Evolutionary conservation across 805 yeast species (phyloP), one percentile per base, ranked within the genome.

Genomic region (Candida gorgasii): DNA sequence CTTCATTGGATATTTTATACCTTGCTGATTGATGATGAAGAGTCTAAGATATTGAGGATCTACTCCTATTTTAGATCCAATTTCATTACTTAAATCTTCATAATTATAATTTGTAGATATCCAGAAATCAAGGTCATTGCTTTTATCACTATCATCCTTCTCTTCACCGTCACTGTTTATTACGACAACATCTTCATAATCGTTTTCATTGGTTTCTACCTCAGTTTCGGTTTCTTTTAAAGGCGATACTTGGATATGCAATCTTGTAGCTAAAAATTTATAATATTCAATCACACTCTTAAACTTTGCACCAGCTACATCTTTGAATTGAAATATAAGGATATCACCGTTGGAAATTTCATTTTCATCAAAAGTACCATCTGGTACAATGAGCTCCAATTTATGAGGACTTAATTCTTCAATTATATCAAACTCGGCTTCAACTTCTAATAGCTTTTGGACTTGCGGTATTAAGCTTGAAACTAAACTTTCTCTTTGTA

Each of bases 301-400:
- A 30, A 57, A 50, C 12, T 40, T 36, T n/a, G 22, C 29, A 22
- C 28, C n/a, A 8, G 17, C 16, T 5, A 36, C 26, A 17, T 40
- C 38, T 14, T 43, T 33, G 1, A 59, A 49, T 42, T 67, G 69
- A 9, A 67, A 58, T 7, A 63, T 62, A 19, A 86, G 57, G 12
- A 86, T 83, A 55, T 86, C 95, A 52, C 95, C 95, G 44, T 73
- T 76, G 5, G 72, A 69, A 14, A 86, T 56, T 50, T 86, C 93
- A 28, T 74, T 65, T 44, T 77, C 74, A 49, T 74, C 77, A 54
- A 78, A 78, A 1, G 80, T 67, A 24, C 52, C 51, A n/a, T 50
- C 45, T 7, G 58, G 54, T 34, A 62, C 72, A 30, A 82, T 45
- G 9, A 54, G 53, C 17, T 79, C 80, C 28, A 83, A 69, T 26